Percentiles rank a stretch among this genome's conserved stretches.
phyloP scores from a whole-genome alignment of 2,329 filamentous ascomycete species.

The Remersonia thermophila region DNA sequence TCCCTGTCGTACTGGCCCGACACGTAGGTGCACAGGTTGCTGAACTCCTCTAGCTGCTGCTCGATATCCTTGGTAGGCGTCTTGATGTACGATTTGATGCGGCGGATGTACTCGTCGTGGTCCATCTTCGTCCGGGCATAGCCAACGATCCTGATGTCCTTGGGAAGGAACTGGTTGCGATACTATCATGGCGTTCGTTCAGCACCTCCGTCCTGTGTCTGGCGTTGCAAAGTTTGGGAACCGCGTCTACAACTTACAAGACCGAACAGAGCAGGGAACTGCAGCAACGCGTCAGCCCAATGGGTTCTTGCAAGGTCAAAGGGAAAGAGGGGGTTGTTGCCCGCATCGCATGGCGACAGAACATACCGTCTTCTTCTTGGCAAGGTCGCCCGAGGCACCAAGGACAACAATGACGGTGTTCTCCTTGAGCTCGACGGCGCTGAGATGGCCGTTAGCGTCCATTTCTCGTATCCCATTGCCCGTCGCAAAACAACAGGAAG shows the following conservation, averaged over 20 bases:
- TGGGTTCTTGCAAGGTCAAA: constrained; percentile 5
- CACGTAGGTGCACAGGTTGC: constrained; percentile 77
- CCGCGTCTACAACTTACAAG: constrained; percentile 54
- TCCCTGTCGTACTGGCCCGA: constrained; percentile 98
- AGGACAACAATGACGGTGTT: constrained; percentile 96
- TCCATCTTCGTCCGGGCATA: constrained; percentile 99
- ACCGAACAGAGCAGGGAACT: constrained; percentile 96
- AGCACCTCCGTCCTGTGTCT: background rate
- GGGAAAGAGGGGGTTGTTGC: no score
- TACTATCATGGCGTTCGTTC: constrained; percentile 46
- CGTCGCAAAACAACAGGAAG: constrained; percentile 1
- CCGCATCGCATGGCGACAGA: no score
- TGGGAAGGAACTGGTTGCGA: constrained; percentile 96
- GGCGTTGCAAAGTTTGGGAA: background rate
- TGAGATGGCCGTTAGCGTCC: constrained; percentile 33
- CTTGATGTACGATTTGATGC: constrained; percentile 98
- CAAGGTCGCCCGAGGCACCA: constrained; percentile 91
- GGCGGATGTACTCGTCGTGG: constrained; percentile 83
- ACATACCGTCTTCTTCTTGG: constrained; percentile 96
- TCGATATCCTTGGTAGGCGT: constrained; percentile 95
- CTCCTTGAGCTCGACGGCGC: constrained; percentile 90
- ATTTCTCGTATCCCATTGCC: background rate
- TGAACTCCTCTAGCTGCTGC: constrained; percentile 87
- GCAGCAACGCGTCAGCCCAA: constrained; percentile 16
- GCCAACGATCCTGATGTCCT: constrained; percentile 92